Evolutionary conservation across 2,329 filamentous ascomycete genomes (phyloP).

Genomic region (Dryadomyces sulphureus): DNA sequence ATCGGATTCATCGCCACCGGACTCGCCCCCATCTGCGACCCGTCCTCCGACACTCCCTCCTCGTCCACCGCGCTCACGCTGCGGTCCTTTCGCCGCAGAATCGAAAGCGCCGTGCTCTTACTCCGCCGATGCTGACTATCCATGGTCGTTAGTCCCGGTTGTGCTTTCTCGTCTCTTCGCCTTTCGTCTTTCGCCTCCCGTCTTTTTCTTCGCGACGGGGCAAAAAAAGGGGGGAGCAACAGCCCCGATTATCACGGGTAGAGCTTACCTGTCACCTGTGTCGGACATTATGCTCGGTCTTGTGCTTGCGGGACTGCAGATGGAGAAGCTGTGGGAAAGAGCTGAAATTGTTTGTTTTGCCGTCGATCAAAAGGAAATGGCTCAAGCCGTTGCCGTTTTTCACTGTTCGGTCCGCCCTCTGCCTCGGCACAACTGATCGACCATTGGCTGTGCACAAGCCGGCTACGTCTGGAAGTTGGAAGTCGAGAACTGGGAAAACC

Average conservation of each 20-base stretch:
- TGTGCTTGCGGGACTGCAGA: neutral
- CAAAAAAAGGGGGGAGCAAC: neutral
- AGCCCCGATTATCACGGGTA: neutral
- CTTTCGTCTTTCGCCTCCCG: too few relatives aligned
- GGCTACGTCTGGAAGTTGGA: neutral
- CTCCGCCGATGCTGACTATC: conserved; percentile 32
- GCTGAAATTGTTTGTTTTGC: too few relatives aligned
- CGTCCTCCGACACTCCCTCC: conserved; percentile 32
- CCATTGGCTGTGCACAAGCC: neutral
- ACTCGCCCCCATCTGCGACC: conserved; percentile 15
- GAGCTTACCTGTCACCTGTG: conserved; percentile 15
- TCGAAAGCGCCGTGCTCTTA: conserved; percentile 36
- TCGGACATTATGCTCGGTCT: conserved; percentile 15
- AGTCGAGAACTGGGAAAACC: neutral
- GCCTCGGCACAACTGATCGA: neutral
- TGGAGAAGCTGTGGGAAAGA: neutral
- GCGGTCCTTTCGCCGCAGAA: conserved; percentile 36
- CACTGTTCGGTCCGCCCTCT: neutral
- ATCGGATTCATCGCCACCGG: too few relatives aligned
- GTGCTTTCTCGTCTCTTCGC: too few relatives aligned
- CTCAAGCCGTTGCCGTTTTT: neutral
- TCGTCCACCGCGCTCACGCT: conserved; percentile 24
- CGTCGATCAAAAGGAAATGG: too few relatives aligned
- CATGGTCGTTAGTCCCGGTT: too few relatives aligned
- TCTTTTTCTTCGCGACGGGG: too few relatives aligned